Evolutionary conservation across 2,329 filamentous ascomycete species (phyloP).

Genomic region (Ramularia endophylla): DNA sequence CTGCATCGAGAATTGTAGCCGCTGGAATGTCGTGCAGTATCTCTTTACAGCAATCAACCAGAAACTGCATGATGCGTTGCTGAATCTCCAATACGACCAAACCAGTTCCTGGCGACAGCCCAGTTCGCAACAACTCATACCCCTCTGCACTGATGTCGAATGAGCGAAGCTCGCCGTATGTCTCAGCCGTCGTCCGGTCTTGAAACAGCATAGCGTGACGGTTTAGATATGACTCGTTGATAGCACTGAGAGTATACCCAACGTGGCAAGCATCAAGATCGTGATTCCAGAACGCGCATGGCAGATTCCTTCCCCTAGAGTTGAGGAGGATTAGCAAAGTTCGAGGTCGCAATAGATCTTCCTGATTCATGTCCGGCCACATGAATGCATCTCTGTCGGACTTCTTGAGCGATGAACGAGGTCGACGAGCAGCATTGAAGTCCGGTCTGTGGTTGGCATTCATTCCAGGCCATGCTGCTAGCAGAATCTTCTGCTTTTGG

Average conservation of each 20-base stretch:
- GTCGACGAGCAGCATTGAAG: slow-evolving; percentile 2
- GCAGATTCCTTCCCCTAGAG: slow-evolving; percentile 4
- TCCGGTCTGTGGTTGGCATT: slow-evolving; percentile 6
- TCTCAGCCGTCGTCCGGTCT: background rate
- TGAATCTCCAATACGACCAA: slow-evolving; percentile 8
- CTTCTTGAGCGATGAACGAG: background rate
- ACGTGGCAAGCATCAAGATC: slow-evolving; percentile 6
- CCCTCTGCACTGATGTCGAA: slow-evolving; percentile 6
- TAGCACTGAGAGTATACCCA: background rate
- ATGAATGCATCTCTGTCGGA: background rate
- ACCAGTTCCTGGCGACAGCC: slow-evolving; percentile 5
- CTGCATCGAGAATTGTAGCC: background rate
- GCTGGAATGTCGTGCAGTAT: slow-evolving; percentile 9
- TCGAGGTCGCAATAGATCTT: slow-evolving; percentile 2
- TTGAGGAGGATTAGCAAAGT: slow-evolving; percentile 7
- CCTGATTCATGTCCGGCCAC: slow-evolving; percentile 5
- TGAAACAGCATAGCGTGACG: slow-evolving; percentile 8
- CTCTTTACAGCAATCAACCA: slow-evolving; percentile 3
- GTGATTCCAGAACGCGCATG: slow-evolving; percentile 6
- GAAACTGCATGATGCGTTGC: slow-evolving; percentile 4
- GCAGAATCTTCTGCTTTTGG: slow-evolving; percentile 7
- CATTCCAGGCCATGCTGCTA: slow-evolving; percentile 7
- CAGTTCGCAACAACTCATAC: background rate
- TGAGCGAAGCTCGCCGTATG: slow-evolving; percentile 3
- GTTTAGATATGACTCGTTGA: slow-evolving; percentile 1